phyloP scores from a whole-genome alignment of 768 basidiomycete genomes.

The Termitomyces sp. region DNA sequence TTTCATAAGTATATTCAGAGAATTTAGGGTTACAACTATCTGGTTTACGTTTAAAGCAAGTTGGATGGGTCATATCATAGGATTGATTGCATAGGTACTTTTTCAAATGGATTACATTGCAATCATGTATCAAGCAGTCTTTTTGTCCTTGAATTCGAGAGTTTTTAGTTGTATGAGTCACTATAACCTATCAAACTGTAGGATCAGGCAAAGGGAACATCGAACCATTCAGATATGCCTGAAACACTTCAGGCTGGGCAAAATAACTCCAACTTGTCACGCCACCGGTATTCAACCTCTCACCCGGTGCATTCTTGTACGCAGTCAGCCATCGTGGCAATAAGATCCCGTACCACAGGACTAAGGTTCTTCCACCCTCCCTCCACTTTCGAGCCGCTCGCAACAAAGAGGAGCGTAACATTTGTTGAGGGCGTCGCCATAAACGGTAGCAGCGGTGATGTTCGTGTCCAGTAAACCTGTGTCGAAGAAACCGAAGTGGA shows the following conservation, averaged over 20 bases:
- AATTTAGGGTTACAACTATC: background rate
- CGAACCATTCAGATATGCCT: background rate
- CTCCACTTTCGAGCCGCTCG: constrained; percentile 6
- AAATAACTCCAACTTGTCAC: background rate
- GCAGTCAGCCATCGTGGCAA: constrained; percentile 6
- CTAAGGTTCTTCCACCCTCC: constrained; percentile 1
- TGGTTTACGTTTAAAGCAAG: background rate
- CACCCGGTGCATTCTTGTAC: constrained; percentile 9
- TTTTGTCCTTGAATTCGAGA: background rate
- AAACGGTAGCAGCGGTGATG: constrained; percentile 11
- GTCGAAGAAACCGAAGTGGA: constrained; percentile 7
- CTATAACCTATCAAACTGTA: background rate
- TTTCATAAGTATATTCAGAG: background rate
- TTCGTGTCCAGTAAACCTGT: constrained; percentile 15
- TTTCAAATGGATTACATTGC: background rate
- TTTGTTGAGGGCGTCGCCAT: constrained; percentile 12
- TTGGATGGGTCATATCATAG: background rate
- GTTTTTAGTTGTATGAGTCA: too few species aligned
- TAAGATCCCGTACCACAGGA: constrained; percentile 3
- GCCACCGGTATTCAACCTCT: constrained; percentile 1
- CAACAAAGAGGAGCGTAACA: constrained; percentile 5
- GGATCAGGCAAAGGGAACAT: background rate
- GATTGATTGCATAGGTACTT: too few species aligned
- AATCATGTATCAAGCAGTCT: background rate
- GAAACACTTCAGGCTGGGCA: background rate